phyloP scores from a whole-genome alignment of 495 filamentous ascomycete genomes.

The Pyrenopolyporus hunteri region DNA sequence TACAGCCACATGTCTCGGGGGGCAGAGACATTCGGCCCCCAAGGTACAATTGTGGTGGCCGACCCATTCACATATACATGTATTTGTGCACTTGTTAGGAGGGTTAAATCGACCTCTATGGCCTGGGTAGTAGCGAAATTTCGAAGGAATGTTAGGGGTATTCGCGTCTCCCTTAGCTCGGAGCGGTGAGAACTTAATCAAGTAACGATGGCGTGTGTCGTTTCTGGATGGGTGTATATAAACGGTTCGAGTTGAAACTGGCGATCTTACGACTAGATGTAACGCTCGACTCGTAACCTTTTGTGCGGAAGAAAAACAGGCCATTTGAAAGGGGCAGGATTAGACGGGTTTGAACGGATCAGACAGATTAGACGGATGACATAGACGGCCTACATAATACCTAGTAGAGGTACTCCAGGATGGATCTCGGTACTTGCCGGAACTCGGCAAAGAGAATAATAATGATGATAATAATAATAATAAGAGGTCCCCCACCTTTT shows the following conservation, averaged over 20 bases:
- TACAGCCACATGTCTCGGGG: constrained; percentile 9
- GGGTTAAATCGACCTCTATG: background rate
- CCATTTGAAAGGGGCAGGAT: background rate
- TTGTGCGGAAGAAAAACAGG: too few species aligned
- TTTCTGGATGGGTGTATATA: background rate
- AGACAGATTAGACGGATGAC: too few species aligned
- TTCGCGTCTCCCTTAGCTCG: constrained; percentile 1
- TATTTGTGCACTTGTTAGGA: constrained; percentile 10
- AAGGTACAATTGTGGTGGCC: constrained; percentile 19
- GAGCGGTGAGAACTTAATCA: constrained; percentile 14
- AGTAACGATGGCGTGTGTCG: background rate
- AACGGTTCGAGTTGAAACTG: background rate
- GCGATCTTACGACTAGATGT: background rate
- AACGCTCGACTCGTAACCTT: too few species aligned
- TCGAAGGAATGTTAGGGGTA: constrained; percentile 6
- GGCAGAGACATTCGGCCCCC: constrained; percentile 18
- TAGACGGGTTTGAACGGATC: too few species aligned
- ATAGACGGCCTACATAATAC: background rate
- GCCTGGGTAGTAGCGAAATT: background rate
- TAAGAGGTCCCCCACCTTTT: constrained; percentile 9
- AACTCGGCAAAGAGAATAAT: constrained; percentile 7
- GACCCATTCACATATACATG: constrained; percentile 12
- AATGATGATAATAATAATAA: background rate
- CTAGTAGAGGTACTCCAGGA: background rate
- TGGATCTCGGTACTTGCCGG: constrained; percentile 33